Evolutionary conservation across 345 rosid species (phyloP).

Genomic region (Salix caprea): DNA sequence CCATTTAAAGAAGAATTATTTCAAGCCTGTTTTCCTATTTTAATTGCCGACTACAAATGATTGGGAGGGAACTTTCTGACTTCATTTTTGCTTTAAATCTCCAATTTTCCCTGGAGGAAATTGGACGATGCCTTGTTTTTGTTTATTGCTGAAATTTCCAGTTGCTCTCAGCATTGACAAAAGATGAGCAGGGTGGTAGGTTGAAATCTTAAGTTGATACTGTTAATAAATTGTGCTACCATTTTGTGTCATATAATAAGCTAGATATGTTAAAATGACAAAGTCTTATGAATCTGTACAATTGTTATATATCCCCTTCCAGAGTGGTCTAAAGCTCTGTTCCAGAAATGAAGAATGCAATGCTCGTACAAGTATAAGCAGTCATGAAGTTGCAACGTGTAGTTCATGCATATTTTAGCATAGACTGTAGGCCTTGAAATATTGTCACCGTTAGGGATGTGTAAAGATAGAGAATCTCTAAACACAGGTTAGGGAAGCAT

Average conservation of each 20-base stretch:
- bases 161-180: neutral
- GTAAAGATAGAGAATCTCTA: neutral
- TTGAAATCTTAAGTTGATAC: neutral
- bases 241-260: neutral
- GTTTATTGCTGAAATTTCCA: neutral
- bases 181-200: neutral
- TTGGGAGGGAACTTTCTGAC: neutral
- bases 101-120: neutral
- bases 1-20: neutral
- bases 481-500: neutral
- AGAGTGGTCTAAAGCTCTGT: neutral
- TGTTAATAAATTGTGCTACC: neutral
- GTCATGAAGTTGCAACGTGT: neutral
- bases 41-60: neutral
- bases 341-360: neutral
- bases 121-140: neutral
- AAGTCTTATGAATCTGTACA: neutral
- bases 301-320: neutral
- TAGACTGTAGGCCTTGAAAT: neutral
- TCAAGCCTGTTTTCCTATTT: neutral
- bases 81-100: neutral
- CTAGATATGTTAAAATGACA: neutral
- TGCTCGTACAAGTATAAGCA: neutral
- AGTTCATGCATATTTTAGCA: neutral
- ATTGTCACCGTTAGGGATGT: neutral